These are phyloP conservation scores for Beauveria medogensis DNA, from an alignment of 2,329 filamentous ascomycete genomes.

Conservation along the genomic window DNA sequence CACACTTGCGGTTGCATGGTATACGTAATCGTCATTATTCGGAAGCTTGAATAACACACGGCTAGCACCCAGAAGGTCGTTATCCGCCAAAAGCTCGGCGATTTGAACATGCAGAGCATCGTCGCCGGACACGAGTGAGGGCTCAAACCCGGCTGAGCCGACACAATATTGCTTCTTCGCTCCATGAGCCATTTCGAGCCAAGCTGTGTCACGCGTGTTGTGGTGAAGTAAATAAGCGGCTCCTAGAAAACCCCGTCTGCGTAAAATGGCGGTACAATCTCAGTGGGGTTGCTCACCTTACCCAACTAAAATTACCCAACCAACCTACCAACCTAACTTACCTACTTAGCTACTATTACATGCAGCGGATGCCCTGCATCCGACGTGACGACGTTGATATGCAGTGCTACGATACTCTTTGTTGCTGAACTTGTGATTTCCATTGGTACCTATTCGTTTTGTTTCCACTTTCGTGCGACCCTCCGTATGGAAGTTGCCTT, in stretches of 20 bases:
- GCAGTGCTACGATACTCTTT: too few species aligned
- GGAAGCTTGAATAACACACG: conserved; percentile 36
- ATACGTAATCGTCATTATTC: conserved; percentile 37
- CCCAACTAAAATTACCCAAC: too few species aligned
- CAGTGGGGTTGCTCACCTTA: neutral
- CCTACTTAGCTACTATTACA: too few species aligned
- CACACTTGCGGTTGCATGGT: conserved; percentile 44
- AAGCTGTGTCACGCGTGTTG: neutral
- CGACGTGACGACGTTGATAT: too few species aligned
- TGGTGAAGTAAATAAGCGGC: neutral
- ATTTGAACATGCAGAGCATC: conserved; percentile 28
- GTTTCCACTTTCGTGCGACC: neutral
- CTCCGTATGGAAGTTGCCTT: neutral
- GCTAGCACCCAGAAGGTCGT: conserved; percentile 37
- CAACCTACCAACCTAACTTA: too few species aligned
- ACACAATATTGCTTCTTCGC: conserved; percentile 32
- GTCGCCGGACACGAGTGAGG: conserved; percentile 32
- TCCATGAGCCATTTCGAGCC: conserved; percentile 19
- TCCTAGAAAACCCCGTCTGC: too few species aligned
- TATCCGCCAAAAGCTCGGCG: conserved; percentile 27
- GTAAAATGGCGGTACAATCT: too few species aligned
- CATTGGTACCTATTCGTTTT: neutral
- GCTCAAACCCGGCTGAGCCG: conserved; percentile 36
- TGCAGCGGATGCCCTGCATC: too few species aligned
- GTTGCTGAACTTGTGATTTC: neutral